A percentile compares a stretch with the other conserved stretches of the same genome.
Conservation (phyloP, 2,329 filamentous ascomycete genomes). For the Coniochaeta prunicola region DNA sequence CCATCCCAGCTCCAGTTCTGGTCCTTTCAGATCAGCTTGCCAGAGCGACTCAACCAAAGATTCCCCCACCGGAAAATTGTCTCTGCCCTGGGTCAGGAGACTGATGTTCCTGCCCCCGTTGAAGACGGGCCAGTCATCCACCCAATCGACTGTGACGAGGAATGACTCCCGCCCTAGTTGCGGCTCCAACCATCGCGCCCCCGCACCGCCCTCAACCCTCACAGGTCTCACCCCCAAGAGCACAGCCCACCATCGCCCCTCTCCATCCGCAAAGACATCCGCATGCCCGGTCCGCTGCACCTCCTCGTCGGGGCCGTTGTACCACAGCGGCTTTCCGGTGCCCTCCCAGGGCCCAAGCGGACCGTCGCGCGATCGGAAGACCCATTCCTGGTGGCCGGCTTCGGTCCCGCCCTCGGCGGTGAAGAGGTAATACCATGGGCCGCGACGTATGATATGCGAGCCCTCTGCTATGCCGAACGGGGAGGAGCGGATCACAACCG, state of each 20-base stretch:
- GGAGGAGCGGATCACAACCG: slow-evolving; percentile 27
- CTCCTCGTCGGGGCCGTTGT: slow-evolving; percentile 37
- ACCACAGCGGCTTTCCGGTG: slow-evolving; percentile 34
- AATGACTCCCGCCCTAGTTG: slow-evolving; percentile 43
- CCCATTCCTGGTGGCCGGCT: slow-evolving; percentile 44
- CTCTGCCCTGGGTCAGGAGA: slow-evolving; percentile 25
- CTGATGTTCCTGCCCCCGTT: slow-evolving; percentile 37
- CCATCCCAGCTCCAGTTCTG: slow-evolving; percentile 26
- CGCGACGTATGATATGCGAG: slow-evolving; percentile 28
- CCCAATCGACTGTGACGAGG: slow-evolving; percentile 40
- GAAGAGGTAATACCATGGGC: slow-evolving; percentile 29
- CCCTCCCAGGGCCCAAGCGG: slow-evolving; percentile 43
- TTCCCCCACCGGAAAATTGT: slow-evolving; percentile 11
- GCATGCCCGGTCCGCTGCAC: slow-evolving; percentile 43
- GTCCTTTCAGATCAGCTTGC: slow-evolving; percentile 24
- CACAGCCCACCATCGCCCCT: slow-evolving; percentile 40
- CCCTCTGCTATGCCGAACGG: slow-evolving; percentile 34
- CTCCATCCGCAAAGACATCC: slow-evolving; percentile 36
- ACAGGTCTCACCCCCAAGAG: slow-evolving; percentile 36
- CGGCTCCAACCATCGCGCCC: slow-evolving; percentile 25
- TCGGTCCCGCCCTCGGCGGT: slow-evolving; percentile 35
- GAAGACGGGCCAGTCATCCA: slow-evolving; percentile 43
- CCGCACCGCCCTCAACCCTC: slow-evolving; percentile 7
- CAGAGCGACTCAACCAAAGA: slow-evolving; percentile 19
- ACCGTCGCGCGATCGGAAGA: slow-evolving; percentile 33